Evolutionary conservation across 2,329 filamentous ascomycete genomes (phyloP).

Genomic region (Huntiella savannae): DNA sequence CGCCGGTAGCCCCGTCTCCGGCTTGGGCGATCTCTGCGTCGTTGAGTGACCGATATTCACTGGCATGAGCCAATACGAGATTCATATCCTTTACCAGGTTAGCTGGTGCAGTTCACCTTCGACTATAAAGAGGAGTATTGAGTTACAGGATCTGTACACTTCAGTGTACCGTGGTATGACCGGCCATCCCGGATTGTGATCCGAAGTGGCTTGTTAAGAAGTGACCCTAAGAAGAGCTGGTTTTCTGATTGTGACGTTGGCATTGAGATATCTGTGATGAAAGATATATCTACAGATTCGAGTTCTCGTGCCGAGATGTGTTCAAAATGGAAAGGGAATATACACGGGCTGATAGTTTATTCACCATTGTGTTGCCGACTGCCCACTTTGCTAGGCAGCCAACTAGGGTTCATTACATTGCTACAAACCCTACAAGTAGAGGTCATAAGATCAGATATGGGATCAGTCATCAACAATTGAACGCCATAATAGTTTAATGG

Average conservation of each 20-base stretch:
- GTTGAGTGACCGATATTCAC: conserved; percentile 72
- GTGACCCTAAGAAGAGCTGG: conserved; percentile 14
- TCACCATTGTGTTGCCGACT: too few relatives aligned
- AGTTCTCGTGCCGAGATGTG: too few relatives aligned
- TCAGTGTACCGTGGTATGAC: conserved; percentile 78
- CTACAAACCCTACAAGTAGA: not conserved
- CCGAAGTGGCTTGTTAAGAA: conserved; percentile 62
- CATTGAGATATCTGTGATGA: not conserved
- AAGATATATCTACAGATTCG: too few relatives aligned
- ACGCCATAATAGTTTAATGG: conserved; percentile 12
- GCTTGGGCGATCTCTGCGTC: conserved; percentile 25
- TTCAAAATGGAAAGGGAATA: too few relatives aligned
- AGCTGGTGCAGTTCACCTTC: not conserved
- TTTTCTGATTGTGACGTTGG: too few relatives aligned
- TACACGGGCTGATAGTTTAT: too few relatives aligned
- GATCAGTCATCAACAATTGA: not conserved
- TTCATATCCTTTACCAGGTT: conserved; percentile 56
- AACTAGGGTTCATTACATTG: too few relatives aligned
- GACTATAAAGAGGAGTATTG: not conserved
- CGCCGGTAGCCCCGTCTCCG: conserved; percentile 10
- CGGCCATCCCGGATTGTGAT: conserved; percentile 66
- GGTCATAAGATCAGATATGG: not conserved
- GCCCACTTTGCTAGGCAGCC: too few relatives aligned
- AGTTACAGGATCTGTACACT: conserved; percentile 77
- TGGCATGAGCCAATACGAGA: conserved; percentile 65